Conservation (phyloP, 2,329 filamentous ascomycete species). For the Atkinsonella hypoxylon region DNA sequence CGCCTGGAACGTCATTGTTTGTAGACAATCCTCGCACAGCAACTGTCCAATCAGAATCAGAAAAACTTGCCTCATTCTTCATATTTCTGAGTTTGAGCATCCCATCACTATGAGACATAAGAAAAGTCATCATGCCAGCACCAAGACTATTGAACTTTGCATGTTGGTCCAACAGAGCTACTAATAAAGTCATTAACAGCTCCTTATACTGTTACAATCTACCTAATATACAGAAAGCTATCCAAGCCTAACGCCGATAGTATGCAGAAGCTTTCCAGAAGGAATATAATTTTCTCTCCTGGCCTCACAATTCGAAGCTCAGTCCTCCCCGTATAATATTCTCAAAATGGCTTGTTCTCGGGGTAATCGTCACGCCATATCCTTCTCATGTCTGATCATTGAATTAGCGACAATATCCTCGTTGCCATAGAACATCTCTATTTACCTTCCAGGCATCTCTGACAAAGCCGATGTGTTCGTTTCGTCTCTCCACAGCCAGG, state of each 20-base stretch:
- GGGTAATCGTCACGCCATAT: slow-evolving; percentile 31
- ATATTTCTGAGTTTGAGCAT: background rate
- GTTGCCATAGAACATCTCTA: slow-evolving; percentile 7
- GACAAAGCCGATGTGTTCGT: slow-evolving; percentile 78
- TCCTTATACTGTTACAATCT: slow-evolving; percentile 3
- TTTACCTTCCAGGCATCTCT: slow-evolving; percentile 75
- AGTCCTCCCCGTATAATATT: slow-evolving; percentile 5
- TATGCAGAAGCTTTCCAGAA: slow-evolving; percentile 20
- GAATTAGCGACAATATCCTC: background rate
- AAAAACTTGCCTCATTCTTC: background rate
- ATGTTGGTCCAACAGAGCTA: background rate
- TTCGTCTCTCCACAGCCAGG: slow-evolving; percentile 81
- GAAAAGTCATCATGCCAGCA: too few relatives aligned
- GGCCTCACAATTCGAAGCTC: slow-evolving; percentile 12
- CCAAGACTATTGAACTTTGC: background rate
- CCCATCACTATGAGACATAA: too few relatives aligned
- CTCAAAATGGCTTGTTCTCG: slow-evolving; percentile 21
- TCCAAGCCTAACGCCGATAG: slow-evolving; percentile 21
- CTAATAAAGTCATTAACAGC: background rate
- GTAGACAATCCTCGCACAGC: background rate
- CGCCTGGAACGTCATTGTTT: background rate
- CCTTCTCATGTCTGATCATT: slow-evolving; percentile 30
- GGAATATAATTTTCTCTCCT: slow-evolving; percentile 20
- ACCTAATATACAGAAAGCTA: slow-evolving; percentile 18
- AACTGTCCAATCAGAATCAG: too few relatives aligned